phyloP scores from a whole-genome alignment of 75 land plant genomes.

The Cryptomeria japonica region DNA sequence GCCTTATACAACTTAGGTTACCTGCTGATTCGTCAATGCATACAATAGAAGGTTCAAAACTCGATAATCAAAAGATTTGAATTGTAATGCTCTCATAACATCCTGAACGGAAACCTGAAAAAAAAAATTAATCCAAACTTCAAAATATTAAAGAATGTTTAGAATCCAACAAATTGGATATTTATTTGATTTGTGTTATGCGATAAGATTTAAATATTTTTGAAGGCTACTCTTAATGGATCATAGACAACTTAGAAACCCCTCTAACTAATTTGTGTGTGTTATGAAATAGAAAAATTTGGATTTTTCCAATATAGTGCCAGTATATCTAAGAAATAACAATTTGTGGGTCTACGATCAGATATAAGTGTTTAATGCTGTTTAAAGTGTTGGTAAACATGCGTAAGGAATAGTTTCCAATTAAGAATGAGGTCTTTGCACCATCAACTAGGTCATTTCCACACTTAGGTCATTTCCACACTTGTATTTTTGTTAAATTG shows the following conservation, averaged over 20 bases:
- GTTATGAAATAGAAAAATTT: background rate
- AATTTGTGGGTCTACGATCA: background rate
- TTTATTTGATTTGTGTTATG: background rate
- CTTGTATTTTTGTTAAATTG: background rate
- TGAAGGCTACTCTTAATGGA: background rate
- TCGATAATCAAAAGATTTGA: slow-evolving; percentile 96
- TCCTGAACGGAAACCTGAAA: slow-evolving; percentile 62
- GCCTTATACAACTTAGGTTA: slow-evolving; percentile 20
- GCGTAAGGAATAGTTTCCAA: background rate
- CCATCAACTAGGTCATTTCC: background rate
- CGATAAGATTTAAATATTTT: background rate
- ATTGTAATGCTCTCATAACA: slow-evolving; percentile 74
- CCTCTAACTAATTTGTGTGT: background rate
- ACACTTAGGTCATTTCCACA: background rate
- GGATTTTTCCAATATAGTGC: background rate
- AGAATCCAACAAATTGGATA: background rate
- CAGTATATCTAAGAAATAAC: background rate
- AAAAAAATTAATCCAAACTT: background rate
- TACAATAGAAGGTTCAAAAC: slow-evolving; percentile 87
- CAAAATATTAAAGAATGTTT: background rate
- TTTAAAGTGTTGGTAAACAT: background rate
- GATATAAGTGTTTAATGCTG: background rate
- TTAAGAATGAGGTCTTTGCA: background rate
- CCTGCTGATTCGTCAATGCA: slow-evolving; percentile 65
- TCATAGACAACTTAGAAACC: background rate